Evolutionary conservation across 768 basidiomycete genomes (phyloP), one percentile per base, ranked within the genome.

Genomic region (Auricularia auricula-judae): DNA sequence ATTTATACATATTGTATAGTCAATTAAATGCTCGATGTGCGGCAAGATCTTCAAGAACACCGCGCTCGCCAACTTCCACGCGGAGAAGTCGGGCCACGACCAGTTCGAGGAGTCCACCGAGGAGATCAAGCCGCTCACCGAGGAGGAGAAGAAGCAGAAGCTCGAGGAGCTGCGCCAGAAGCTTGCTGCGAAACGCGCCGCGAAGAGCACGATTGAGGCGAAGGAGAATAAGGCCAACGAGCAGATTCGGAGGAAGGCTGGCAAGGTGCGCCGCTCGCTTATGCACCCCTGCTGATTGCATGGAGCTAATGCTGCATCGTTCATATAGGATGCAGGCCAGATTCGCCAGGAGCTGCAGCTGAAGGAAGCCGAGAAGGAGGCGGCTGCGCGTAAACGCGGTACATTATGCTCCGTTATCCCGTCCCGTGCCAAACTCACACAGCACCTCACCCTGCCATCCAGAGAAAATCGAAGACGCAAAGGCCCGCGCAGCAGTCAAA

Each of bases 41-140:
- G 84, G 87, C 66, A 97, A 97, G 77, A 79, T 85, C 29, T 97
- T 97, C 80, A 78, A 79, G 71, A 93, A 91, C 69, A 88, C 90
- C 0, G 91, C 90, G 2, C 78, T 96, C 16, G 95, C 92, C 14
- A 91, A 91, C 68, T 96, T 85, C 74, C 95, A 97, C 70, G 95
- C 93, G 0, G 93, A 95, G 75, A 93, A 93, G 79, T 91, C 86
- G 68, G 96, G 96, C 0, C 96, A 99, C 72, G 87, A 93, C 74
- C 87, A 94, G 68, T 98, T 98, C 67, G 95, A 97, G 72, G 96
- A 98, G 71, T 93, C 90, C 1, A 91, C 86, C 0, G 94, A 98
- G 71, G 96, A 98, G 82, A 93, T 98, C 74, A 93, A 93, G 72
- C 94, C 96, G 0, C 74, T 99, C 62, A 98, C 95, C 0, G 94